These are phyloP conservation scores for Gaertneriomyces semiglobifer DNA, from an alignment of 192 early-diverging fungal genomes.

Conservation along the genomic window DNA sequence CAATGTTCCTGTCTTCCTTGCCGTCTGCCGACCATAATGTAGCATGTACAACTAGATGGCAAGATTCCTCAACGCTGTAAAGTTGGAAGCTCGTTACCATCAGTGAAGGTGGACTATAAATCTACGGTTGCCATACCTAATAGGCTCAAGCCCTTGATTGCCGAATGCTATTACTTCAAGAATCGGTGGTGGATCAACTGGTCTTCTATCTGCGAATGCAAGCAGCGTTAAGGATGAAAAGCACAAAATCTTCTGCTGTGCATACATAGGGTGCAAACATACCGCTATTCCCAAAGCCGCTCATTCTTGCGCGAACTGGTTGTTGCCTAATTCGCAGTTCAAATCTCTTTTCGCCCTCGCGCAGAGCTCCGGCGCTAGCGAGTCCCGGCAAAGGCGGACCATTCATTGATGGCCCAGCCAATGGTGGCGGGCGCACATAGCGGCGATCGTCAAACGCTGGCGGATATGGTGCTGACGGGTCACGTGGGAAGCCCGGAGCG, in stretches of 20 bases:
- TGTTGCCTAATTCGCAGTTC: constrained; percentile 34
- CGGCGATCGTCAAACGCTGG: no score
- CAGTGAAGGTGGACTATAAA: not conserved
- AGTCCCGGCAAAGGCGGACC: no score
- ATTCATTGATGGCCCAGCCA: no score
- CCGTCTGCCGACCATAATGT: constrained; percentile 24
- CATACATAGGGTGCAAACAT: not conserved
- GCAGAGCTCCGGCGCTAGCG: no score
- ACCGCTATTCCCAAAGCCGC: constrained; percentile 33
- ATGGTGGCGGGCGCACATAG: no score
- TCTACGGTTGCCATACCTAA: not conserved
- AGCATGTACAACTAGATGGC: constrained; percentile 21
- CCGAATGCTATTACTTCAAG: constrained; percentile 16
- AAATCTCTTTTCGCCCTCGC: constrained; percentile 2
- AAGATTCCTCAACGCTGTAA: constrained; percentile 14
- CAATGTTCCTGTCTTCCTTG: constrained; percentile 22
- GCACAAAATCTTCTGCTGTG: not conserved
- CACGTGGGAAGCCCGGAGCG: no score
- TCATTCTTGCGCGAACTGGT: constrained; percentile 32
- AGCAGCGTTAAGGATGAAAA: not conserved
- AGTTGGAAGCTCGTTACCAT: not conserved
- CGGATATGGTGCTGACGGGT: no score
- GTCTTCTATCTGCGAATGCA: constrained; percentile 12
- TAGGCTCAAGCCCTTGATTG: constrained; percentile 6
- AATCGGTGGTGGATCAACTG: constrained; percentile 22